Evolutionary conservation across 2,329 filamentous ascomycete genomes (phyloP).

Genomic region (Monosporascus ibericus): DNA sequence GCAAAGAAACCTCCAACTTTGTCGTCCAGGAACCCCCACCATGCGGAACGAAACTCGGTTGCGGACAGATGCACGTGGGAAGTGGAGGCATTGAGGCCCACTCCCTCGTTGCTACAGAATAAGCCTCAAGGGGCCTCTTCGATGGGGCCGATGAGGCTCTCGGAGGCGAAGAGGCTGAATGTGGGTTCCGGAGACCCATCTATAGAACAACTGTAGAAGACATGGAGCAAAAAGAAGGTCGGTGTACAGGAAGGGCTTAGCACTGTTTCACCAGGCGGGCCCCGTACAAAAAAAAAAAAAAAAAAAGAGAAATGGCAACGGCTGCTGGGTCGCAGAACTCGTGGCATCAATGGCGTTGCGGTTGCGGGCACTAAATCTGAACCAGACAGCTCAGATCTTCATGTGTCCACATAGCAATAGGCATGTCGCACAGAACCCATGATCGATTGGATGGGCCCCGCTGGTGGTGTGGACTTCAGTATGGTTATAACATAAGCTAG

Average conservation of each 20-base stretch:
- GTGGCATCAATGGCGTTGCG: background rate
- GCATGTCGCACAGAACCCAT: background rate
- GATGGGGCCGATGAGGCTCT: too few relatives aligned
- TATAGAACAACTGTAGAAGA: conserved; percentile 1
- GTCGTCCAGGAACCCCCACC: background rate
- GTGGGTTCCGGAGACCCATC: conserved; percentile 2
- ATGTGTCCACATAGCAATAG: background rate
- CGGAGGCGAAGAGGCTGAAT: background rate
- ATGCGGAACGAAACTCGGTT: background rate
- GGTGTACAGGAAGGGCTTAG: background rate
- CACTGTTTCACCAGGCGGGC: background rate
- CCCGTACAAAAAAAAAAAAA: background rate
- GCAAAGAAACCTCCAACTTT: background rate
- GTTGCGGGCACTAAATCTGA: background rate
- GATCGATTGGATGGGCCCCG: background rate
- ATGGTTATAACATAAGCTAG: background rate
- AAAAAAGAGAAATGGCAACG: background rate
- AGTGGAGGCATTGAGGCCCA: background rate
- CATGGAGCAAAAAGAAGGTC: background rate
- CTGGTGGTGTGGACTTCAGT: background rate
- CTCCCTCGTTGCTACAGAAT: background rate
- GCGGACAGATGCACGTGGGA: background rate
- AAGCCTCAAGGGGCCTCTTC: background rate
- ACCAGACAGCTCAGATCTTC: background rate
- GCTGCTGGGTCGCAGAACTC: background rate